Base-by-base conservation (phyloP, 2,329 filamentous ascomycete species). In the Fusarium stilboides region DNA sequence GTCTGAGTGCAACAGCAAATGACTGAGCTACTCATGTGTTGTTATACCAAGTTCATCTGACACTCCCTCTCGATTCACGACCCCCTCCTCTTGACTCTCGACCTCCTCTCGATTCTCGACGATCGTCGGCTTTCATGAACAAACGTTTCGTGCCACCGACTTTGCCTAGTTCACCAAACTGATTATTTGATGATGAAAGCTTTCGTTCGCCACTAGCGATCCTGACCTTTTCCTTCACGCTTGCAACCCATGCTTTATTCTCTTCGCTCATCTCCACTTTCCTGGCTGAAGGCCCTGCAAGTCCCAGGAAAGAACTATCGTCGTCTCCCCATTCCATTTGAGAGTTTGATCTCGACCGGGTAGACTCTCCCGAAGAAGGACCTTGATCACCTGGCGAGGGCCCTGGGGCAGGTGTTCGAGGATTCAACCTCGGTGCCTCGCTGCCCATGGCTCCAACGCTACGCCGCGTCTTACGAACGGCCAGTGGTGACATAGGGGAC, bases 181-280 rank as follows among this genome's bases (percentile, higher is more conserved):
- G 62, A 17, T 70, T 57, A 24, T 71, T 68, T n/a, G 74, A 51
- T 36, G 68, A 75, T 19, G 80, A 74, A 20, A 77, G 67, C 51
- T 79, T 79, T 47, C 80, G 80, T 77, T 89, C 89, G 57, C 87
- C 87, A 74, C 90, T 92, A 63, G 89, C 91, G 46, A 89, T 85
- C 62, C 91, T 87, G 40, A 94, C 93, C 76, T 93, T 91, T 75
- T 93, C 91, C 80, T 94, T 91, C 82, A 96, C 91, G 65, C 89
- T 92, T 78, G 94, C 91, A 12, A 96, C 91, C 93, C 93, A 96
- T 39, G 90, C 89, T 60, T 89, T 85, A 75, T 91, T 93, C 79
- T 94, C 90, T 57, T 90, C 89, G 57, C 89, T 92, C 81, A 89
- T 92, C 76, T 85, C 87, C 9, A 88, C 85, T 69, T 86, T 87